phyloP scores from a whole-genome alignment of 176 grass and related monocot species.

The Rhynchospora tenuis region DNA sequence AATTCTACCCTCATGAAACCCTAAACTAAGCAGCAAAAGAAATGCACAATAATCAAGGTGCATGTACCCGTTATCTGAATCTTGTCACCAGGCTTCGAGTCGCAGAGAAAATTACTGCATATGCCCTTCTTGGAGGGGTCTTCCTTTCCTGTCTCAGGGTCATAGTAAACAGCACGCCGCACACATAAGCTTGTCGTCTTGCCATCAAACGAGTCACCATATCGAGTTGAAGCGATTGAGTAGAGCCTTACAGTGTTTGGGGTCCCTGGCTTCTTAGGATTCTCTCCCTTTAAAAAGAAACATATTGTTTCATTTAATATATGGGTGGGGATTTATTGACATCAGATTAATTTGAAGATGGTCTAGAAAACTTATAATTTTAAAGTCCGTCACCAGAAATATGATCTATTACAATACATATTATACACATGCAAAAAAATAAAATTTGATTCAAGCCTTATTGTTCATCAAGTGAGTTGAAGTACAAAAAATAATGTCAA shows the following conservation, averaged over 20 bases:
- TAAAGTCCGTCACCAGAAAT: too few species aligned
- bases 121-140: slow-evolving; percentile 81
- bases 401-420: too few species aligned
- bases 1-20: neutral
- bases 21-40: neutral
- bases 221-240: slow-evolving; percentile 92
- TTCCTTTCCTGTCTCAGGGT: slow-evolving; percentile 84
- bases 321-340: too few species aligned
- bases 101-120: slow-evolving; percentile 96
- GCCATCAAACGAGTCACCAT: slow-evolving; percentile 88
- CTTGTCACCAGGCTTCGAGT: slow-evolving; percentile 84
- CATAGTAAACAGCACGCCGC: slow-evolving; percentile 80
- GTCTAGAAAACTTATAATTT: too few species aligned
- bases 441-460: too few species aligned
- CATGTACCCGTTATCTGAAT: slow-evolving; percentile 75
- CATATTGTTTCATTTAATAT: neutral
- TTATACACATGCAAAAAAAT: too few species aligned
- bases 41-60: neutral
- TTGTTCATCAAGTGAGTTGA: neutral
- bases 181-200: slow-evolving; percentile 80
- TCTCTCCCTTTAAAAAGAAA: slow-evolving; percentile 63
- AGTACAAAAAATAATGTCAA: neutral
- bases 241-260: slow-evolving; percentile 88
- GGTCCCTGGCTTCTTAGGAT: slow-evolving; percentile 78
- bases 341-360: too few species aligned